Conservation (phyloP, 306 rosid species). For the Parietaria judaica region DNA sequence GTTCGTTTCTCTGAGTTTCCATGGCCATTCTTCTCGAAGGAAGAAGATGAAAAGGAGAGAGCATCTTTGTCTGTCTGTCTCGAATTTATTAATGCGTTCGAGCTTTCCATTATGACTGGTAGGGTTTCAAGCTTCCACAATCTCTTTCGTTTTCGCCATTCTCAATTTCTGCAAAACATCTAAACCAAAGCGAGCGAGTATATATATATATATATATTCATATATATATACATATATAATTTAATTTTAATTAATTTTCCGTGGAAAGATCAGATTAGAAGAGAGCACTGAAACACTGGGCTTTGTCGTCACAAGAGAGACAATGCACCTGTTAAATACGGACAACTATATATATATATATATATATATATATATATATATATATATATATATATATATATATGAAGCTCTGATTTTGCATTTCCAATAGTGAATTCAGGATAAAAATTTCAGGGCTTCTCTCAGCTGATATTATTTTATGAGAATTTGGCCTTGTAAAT, state of each 20-base stretch:
- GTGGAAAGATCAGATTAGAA: conserved; percentile 18
- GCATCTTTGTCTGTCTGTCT: too few relatives aligned
- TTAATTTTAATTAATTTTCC: conserved; percentile 16
- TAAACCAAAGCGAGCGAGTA: too few relatives aligned
- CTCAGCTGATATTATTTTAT: conserved; percentile 21
- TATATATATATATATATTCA: too few relatives aligned
- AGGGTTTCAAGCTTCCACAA: conserved; percentile 1
- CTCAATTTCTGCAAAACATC: too few relatives aligned
- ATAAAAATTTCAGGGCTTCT: conserved; percentile 16
- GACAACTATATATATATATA: conserved; percentile 30
- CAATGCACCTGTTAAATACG: conserved; percentile 32
- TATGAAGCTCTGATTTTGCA: too few relatives aligned
- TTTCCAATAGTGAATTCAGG: conserved; percentile 1
- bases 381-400: too few relatives aligned
- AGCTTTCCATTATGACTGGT: neutral
- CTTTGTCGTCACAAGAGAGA: conserved; percentile 44
- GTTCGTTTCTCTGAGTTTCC: too few relatives aligned
- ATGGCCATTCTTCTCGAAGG: neutral
- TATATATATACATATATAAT: too few relatives aligned
- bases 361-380: too few relatives aligned
- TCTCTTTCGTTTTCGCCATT: neutral
- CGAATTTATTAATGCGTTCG: neutral
- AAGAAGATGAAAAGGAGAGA: neutral
- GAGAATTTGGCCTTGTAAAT: conserved; percentile 17
- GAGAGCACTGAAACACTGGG: conserved; percentile 32